Evolutionary conservation across 768 basidiomycete species (phyloP), one percentile per base, ranked within the genome.

Genomic region (Candolleomyces aberdarensis): DNA sequence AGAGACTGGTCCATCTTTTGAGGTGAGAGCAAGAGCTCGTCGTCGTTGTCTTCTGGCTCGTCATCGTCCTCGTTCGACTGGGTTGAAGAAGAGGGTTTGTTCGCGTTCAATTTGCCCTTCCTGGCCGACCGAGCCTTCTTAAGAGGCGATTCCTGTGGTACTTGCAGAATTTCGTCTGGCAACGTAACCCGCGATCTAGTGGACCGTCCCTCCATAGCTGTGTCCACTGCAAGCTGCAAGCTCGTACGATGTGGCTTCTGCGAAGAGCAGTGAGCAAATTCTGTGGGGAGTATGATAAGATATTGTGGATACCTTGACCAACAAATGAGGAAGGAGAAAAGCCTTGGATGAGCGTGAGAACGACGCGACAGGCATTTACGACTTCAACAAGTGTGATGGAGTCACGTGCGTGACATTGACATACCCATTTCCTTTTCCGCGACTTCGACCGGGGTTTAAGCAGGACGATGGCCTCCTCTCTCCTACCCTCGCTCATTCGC

Each of bases 171-270:
- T 22, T 74, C 69, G 69, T 85, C 78, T 29, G 81, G 74, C 29
- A 83, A 69, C 31, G 75, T 73, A 63, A 81, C 72, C 67, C 84
- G 83, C 50, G 84, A 86, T 66, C 85, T 78, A 17, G 83, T 85
- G 46, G 60, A 57, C 48, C 60, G 55, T 8, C 60, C 55, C 36
- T 52, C 60, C 60, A 61, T 61, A 29, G 29, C 60, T 50, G 52
- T 56, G 60, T 54, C 60, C 31, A 56, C 29, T 26, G 19, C 14
- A 32, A 20, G 8, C 32, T n/a, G 15, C 29, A 41, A 17, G 26
- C 58, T 59, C 47, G 47, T 39, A 26, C 20, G 48, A 51, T 19
- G 13, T 14, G 40, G 36, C 20, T 26, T 17, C 36, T 50, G 40
- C 5, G 15, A 13, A 41, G 54, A 36, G 36, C 6, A 11, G 36